phyloP scores from a whole-genome alignment of 495 filamentous ascomycete genomes.

The Tetracladium setigerum region DNA sequence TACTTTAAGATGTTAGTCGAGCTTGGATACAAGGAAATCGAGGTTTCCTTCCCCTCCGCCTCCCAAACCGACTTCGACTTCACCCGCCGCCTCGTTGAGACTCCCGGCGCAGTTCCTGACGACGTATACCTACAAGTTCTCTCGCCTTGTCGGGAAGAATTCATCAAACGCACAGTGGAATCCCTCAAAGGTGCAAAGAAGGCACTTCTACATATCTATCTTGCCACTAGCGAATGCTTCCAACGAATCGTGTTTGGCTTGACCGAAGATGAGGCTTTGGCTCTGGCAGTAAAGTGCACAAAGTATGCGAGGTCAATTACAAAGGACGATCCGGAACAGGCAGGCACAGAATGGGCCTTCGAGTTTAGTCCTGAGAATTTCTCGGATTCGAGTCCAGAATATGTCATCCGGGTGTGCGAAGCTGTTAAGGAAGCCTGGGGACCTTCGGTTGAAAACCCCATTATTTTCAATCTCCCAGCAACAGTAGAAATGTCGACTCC shows the following conservation, averaged over 20 bases:
- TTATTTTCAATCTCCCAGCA: slow-evolving; percentile 96
- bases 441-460: slow-evolving; percentile 70
- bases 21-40: slow-evolving; percentile 97
- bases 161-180: slow-evolving; percentile 85
- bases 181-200: slow-evolving; percentile 88
- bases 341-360: slow-evolving; percentile 82
- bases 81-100: slow-evolving; percentile 79
- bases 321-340: slow-evolving; percentile 78
- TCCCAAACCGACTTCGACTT: slow-evolving; percentile 96
- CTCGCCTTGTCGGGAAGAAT: slow-evolving; percentile 85
- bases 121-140: slow-evolving; percentile 97
- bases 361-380: slow-evolving; percentile 98
- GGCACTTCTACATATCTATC: slow-evolving; percentile 93
- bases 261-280: slow-evolving; percentile 72
- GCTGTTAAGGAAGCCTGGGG: slow-evolving; percentile 96
- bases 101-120: slow-evolving; percentile 77
- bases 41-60: slow-evolving; percentile 91
- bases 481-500: slow-evolving; percentile 96
- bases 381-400: slow-evolving; percentile 82
- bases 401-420: slow-evolving; percentile 77
- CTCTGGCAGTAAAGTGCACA: slow-evolving; percentile 79
- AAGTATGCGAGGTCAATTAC: slow-evolving; percentile 84
- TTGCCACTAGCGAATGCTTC: slow-evolving; percentile 92
- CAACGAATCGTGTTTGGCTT: slow-evolving; percentile 83
- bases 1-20: slow-evolving; percentile 94